A percentile compares a stretch with the other conserved stretches of the same genome.
phyloP scores from a whole-genome alignment of 371 early-diverging fungal species.

The Mortierella sp. region DNA sequence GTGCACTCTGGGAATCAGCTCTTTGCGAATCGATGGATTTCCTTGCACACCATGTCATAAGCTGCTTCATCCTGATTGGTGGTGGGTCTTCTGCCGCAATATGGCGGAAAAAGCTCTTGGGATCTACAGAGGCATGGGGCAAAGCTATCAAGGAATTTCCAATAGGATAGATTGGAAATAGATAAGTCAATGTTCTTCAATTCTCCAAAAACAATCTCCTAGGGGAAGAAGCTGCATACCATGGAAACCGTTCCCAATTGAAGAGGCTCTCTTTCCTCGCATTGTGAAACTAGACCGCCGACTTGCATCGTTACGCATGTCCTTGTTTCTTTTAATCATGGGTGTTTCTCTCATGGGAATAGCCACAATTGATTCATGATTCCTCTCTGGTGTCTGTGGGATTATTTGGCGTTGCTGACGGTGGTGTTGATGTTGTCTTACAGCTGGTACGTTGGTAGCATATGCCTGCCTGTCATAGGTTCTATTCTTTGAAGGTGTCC shows the following conservation, averaged over 20 bases:
- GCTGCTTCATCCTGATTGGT: constrained; percentile 76
- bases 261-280: constrained; percentile 76
- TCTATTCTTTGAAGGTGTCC: constrained; percentile 33
- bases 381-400: constrained; percentile 26
- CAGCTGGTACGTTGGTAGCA: background rate
- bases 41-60: constrained; percentile 74
- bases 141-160: constrained; percentile 55
- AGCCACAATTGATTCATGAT: constrained; percentile 36
- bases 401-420: constrained; percentile 16
- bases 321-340: constrained; percentile 62
- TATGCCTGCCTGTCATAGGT: constrained; percentile 3
- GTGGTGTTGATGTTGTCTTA: background rate
- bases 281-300: constrained; percentile 76
- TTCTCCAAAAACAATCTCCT: no score
- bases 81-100: constrained; percentile 77
- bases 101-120: constrained; percentile 71
- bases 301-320: constrained; percentile 60
- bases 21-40: constrained; percentile 42
- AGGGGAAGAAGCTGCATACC: constrained; percentile 36
- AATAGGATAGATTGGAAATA: background rate
- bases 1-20: constrained; percentile 27
- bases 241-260: constrained; percentile 66
- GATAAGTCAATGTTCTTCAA: background rate
- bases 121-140: constrained; percentile 70
- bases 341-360: constrained; percentile 66